Conservation (phyloP, 2,329 filamentous ascomycete species). For the Waltergamsia citrina region DNA sequence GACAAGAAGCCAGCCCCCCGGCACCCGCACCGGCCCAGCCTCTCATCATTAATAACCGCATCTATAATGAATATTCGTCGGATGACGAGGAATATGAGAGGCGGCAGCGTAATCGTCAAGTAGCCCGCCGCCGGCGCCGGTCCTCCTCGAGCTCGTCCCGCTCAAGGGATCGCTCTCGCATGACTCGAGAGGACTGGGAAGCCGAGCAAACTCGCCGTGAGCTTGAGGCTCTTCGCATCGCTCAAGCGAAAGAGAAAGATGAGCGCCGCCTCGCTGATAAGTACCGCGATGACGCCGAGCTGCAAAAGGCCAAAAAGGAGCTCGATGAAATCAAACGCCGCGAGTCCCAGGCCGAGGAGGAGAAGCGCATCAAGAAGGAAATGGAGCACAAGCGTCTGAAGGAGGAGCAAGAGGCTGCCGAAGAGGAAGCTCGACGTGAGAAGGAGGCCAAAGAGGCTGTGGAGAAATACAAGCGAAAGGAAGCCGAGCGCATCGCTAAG, state of each 20-base stretch:
- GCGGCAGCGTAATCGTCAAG: slow-evolving; percentile 14
- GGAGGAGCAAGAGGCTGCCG: slow-evolving; percentile 31
- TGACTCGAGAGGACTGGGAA: slow-evolving; percentile 33
- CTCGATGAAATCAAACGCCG: slow-evolving; percentile 35
- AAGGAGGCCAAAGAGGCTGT: slow-evolving; percentile 40
- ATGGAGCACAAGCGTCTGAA: slow-evolving; percentile 38
- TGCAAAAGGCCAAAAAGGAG: slow-evolving; percentile 37
- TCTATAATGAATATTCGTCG: slow-evolving; percentile 38
- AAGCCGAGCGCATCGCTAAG: slow-evolving; percentile 30
- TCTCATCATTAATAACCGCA: slow-evolving; percentile 49
- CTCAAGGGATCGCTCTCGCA: slow-evolving; percentile 8
- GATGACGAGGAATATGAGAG: slow-evolving; percentile 28
- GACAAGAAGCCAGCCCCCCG: slow-evolving; percentile 31
- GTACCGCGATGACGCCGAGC: slow-evolving; percentile 35
- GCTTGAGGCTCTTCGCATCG: slow-evolving; percentile 32
- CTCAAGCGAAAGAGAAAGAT: slow-evolving; percentile 24
- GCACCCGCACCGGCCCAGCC: slow-evolving; percentile 23
- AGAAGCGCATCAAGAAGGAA: slow-evolving; percentile 41
- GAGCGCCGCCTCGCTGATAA: slow-evolving; percentile 26
- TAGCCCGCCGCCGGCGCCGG: slow-evolving; percentile 16
- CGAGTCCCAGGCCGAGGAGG: slow-evolving; percentile 36
- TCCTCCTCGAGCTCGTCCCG: slow-evolving; percentile 24
- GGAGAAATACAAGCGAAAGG: slow-evolving; percentile 39
- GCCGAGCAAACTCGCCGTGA: slow-evolving; percentile 28
- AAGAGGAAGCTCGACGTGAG: slow-evolving; percentile 31